Evolutionary conservation across 2,329 filamentous ascomycete species (phyloP).

Genomic region (Neonectria hederae): DNA sequence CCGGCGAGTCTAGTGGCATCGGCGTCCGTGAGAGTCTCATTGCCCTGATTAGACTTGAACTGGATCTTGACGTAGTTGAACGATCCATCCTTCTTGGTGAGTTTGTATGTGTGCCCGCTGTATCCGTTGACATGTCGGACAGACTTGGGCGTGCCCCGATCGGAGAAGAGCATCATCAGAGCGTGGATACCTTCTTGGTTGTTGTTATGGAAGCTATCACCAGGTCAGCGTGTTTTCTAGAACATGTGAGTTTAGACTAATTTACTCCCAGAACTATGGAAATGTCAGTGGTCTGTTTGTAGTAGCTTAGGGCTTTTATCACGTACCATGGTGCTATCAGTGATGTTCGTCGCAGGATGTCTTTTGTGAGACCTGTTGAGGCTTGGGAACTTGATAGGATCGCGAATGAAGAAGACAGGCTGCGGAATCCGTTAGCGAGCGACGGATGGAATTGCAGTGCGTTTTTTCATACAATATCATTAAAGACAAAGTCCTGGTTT

Average conservation of each 20-base stretch:
- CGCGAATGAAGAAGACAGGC: conserved; percentile 80
- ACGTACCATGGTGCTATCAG: conserved; percentile 67
- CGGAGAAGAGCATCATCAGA: conserved; percentile 61
- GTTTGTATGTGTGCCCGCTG: conserved; percentile 59
- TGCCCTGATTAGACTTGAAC: conserved; percentile 57
- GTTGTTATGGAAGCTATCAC: conserved; percentile 54
- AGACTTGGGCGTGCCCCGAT: conserved; percentile 59
- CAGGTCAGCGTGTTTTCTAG: not conserved
- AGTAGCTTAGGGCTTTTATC: not conserved
- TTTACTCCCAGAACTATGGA: conserved; percentile 49
- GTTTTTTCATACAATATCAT: conserved; percentile 69
- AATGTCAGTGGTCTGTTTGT: not conserved
- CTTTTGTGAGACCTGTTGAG: conserved; percentile 84
- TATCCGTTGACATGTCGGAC: conserved; percentile 57
- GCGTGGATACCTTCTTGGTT: conserved; percentile 62
- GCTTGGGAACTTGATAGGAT: conserved; percentile 78
- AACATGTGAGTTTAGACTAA: no score
- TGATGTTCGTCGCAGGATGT: conserved; percentile 76
- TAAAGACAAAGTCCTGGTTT: conserved; percentile 78
- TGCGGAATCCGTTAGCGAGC: not conserved
- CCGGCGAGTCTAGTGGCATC: conserved; percentile 51
- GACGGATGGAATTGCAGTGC: not conserved
- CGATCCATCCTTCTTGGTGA: conserved; percentile 55
- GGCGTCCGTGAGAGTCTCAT: conserved; percentile 53
- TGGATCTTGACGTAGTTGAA: conserved; percentile 62